Evolutionary conservation across 106 monocot species (phyloP), one percentile per base, ranked within the genome.

Genomic region (Dioscorea zingiberensis): DNA sequence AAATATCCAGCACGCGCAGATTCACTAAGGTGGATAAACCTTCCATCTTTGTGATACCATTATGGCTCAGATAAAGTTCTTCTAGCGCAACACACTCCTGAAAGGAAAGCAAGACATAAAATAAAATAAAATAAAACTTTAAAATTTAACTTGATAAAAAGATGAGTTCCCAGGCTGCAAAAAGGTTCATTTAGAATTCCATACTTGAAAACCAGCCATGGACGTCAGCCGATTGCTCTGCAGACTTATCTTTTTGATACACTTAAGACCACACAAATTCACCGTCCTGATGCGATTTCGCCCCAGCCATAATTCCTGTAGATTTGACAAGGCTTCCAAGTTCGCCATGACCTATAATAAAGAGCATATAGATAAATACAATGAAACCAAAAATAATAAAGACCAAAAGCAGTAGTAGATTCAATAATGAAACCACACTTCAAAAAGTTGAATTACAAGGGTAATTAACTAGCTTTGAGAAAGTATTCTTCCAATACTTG

Each of bases 11-110:
- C 18, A 97, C 81, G 22, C 79, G 83, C 47, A 97, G 95, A 69
- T 88, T 92, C 57, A 64, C 56, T 51, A 97, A 72, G 24, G 74
- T 71, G 32, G 95, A 88, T 51, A 97, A 84, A 13, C 95, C 95
- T 77, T 91, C 95, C 95, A 97, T 86, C 70, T 81, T 88, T 21
- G 55, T 32, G 64, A 97, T 97, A 62, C 95, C 95, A 88, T 97
- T 91, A 68, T 97, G 91, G 68, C 95, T 97, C 64, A 97, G 74
- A 77, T 97, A 97, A 16, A 91, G 72, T 78, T 97, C 95, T 69
- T 97, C 95, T 13, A 97, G 60, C 44, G 85, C 91, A 65, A 79
- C 69, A 77, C 95, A 91, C 28, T 84, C 91, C 95, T 97, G 76
- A 29, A 47, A 29, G 54, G 47, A 74, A 19, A 25, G 38, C 38